Conservation (phyloP, 1,284 basidiomycete species). For the Melampsora larici-populina region DNA sequence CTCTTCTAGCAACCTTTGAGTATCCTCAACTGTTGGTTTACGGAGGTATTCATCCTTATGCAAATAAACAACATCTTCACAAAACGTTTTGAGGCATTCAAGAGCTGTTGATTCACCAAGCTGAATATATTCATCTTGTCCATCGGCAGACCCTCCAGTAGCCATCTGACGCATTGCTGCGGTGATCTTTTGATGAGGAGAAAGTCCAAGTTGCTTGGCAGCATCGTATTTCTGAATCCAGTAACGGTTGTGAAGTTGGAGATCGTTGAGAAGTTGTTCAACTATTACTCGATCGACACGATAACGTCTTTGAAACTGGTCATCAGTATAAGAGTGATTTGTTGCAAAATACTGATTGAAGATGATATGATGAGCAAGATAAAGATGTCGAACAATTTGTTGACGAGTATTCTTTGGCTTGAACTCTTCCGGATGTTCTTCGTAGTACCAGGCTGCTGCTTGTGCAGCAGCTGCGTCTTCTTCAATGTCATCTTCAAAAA, state of each 20-base stretch:
- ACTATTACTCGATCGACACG: background rate
- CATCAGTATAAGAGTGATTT: background rate
- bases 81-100: too few relatives aligned
- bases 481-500: too few relatives aligned
- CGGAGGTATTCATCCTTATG: constrained; percentile 18
- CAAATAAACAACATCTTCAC: constrained; percentile 1
- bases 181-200: constrained; percentile 22
- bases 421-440: background rate
- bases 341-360: background rate
- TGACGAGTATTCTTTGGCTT: background rate
- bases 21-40: background rate
- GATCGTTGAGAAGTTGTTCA: background rate
- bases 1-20: background rate
- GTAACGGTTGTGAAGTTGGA: too few relatives aligned
- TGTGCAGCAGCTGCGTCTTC: too few relatives aligned
- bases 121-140: constrained; percentile 2
- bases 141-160: background rate
- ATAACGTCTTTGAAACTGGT: background rate
- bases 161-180: constrained; percentile 8
- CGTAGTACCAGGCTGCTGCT: too few relatives aligned
- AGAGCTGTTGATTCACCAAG: constrained; percentile 13
- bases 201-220: constrained; percentile 16
- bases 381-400: background rate
- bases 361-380: background rate
- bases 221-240: too few relatives aligned